Evolutionary conservation across 2,329 filamentous ascomycete species (phyloP), one percentile per base, ranked within the genome.

Genomic region (Alternaria metachromatica): DNA sequence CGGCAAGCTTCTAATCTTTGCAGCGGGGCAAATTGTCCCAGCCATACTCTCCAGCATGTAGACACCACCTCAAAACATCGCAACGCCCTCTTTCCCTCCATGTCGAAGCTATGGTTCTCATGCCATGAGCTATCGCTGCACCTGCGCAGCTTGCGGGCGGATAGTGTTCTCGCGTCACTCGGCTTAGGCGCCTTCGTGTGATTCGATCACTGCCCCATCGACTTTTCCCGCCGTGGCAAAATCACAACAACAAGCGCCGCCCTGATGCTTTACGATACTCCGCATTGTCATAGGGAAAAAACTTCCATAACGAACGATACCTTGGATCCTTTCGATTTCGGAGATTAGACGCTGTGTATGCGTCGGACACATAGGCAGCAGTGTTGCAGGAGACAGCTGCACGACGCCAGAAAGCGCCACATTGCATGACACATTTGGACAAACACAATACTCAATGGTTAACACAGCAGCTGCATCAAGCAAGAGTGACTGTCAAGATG

Each of bases 151-250:
- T 25, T 49, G 55, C 55, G 55, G 45, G 37, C 6, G 48, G 50
- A 56, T 58, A 57, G 54, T 63, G 56, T 37, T 48, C 60, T 56
- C 45, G 64, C 58, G 48, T 60, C 63, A 33, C 56, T 63, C 64
- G 55, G 63, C 60, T 45, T 48, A 61, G 28, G 43, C 58, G 46
- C 55, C 50, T 46, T 48, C 37, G 48, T 33, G 46, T 63, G 60
- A 60, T 60, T 55, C 33, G 63, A 48, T 55, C 21, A n/a, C 64
- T 57, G 43, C 61, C 20, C 58, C 55, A 20, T 54, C 37, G 33
- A 25, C 28, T 57, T 54, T 53, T 49, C 30, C 37, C 55, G 48
- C 57, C 26, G 64, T 62, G 64, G 64, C 64, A 48, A 60, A 53
- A 60, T 13, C 26, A 51, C 28, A 60, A 55, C 58, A 61, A 25